Evolutionary conservation across 495 filamentous ascomycete genomes (phyloP), one percentile per base, ranked within the genome.

Genomic region (Podospora sp.): DNA sequence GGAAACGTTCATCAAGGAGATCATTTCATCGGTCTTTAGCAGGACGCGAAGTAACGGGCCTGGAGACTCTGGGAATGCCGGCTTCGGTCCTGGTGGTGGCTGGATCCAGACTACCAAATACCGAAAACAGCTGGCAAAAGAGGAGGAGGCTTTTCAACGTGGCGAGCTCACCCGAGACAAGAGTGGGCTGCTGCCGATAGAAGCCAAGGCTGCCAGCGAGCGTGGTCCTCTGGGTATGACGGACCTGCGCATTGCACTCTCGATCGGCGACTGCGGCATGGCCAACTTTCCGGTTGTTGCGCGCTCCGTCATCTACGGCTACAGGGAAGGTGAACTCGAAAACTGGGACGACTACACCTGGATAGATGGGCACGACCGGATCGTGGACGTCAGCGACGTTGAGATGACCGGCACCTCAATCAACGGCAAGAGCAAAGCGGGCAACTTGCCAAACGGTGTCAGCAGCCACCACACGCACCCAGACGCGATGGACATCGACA

Each of bases 1-100:
- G 2, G 94, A 99, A 77, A 93, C 90, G 0, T 97, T 90, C 72
- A 89, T 98, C 66, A 98, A 97, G 78, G 92, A 97, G 70, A 85
- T 94, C 6, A 80, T 98, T 35, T 87, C 89, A 7, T 85, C 87
- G 2, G 85, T 97, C 12, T 92, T 96, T 70, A 87, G 85, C 24
- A 89, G 91, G 25, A 92, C 92, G 0, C 85, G 92, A 64, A 87
- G 84, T 65, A 97, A 97, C 72, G 91, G 91, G 0, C 89, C 91
- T 16, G 84, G 84, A 20, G 78, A 84, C 65, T 81, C 80, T 35
- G 83, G 83, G 1, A 83, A 76, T 59, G 80, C 83, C 60, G 84
- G 83, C n/a, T 84, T 84, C 59, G 89, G 88, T 1, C 84, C 88
- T 16, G 87, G 87, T 35, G 81, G 85, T 59, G 86, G 82, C 65